Base-by-base conservation (phyloP, 352 stramenopile species). In the Lagenidium giganteum region DNA sequence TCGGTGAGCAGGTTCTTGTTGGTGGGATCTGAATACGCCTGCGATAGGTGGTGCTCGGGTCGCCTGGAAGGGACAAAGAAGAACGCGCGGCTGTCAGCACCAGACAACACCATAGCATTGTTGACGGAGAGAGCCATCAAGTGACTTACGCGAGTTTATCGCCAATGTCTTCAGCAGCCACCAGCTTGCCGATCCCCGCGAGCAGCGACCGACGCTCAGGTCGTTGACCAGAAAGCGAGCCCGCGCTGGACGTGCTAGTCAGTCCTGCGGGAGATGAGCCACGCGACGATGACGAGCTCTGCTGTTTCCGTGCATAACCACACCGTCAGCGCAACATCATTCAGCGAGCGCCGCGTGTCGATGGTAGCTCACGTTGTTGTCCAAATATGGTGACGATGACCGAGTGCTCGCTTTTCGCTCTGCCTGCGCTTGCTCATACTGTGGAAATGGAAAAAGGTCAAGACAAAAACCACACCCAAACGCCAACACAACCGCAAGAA, bases 101-200 rank as follows among this genome's bases (percentile, higher is more conserved):
- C n/a, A n/a, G n/a, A n/a, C n/a, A n/a, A n/a, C n/a, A n/a, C n/a
- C n/a, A n/a, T n/a, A n/a, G n/a, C n/a, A n/a, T n/a, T n/a, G n/a
- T n/a, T n/a, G n/a, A n/a, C n/a, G n/a, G n/a, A n/a, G n/a, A n/a
- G n/a, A n/a, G n/a, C n/a, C n/a, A 38, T n/a, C 17, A 39, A 32
- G 13, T 26, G 32, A 69, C 71, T 14, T 55, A 78, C 67, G 51
- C 30, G 9, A 70, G 40, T 13, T 74, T 62, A 28, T 68, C 61
- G n/a, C 33, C 47, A 18, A 70, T 26, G 24, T 82, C 62, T 45
- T 85, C 63, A 4, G 67, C 57, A 13, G 79, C 71, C n/a, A 91
- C 69, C 5, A 82, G 51, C 16, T 88, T 85, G 12, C 75, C 75
- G 21, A 91, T 88, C 0, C 76, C 79, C 11, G 76, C 76, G 13